phyloP scores from a whole-genome alignment of 2,329 filamentous ascomycete species.

The Arachnomyces sp. region DNA sequence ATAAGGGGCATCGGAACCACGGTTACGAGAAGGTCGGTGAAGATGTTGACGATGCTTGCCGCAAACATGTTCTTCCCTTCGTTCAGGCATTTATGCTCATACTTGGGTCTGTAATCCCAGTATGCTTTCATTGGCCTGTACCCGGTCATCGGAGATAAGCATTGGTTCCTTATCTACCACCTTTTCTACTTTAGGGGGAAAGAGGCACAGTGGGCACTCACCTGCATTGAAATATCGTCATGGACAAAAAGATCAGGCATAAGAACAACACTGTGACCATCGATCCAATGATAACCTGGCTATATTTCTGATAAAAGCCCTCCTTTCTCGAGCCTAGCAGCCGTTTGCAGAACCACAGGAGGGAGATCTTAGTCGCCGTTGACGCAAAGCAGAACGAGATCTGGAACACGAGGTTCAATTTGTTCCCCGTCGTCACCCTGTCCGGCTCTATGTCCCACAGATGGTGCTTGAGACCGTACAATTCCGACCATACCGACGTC shows the following conservation, averaged over 20 bases:
- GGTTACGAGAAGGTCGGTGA: slow-evolving; percentile 29
- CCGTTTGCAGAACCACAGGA: slow-evolving; percentile 30
- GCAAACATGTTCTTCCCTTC: slow-evolving; percentile 23
- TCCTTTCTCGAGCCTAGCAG: slow-evolving; percentile 23
- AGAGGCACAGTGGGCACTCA: slow-evolving; percentile 16
- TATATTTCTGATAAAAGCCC: slow-evolving; percentile 19
- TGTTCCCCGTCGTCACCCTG: slow-evolving; percentile 23
- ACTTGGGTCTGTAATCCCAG: not conserved
- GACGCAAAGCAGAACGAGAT: slow-evolving; percentile 29
- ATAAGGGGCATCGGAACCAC: slow-evolving; percentile 33
- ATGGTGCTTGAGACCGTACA: slow-evolving; percentile 32
- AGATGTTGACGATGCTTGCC: slow-evolving; percentile 30
- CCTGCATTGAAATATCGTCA: slow-evolving; percentile 34
- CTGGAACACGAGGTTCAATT: slow-evolving; percentile 30
- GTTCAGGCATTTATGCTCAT: slow-evolving; percentile 18
- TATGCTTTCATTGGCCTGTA: too few relatives aligned
- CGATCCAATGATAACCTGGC: slow-evolving; percentile 16
- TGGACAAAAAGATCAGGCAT: slow-evolving; percentile 23
- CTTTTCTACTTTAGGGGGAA: too few relatives aligned
- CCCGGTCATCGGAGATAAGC: too few relatives aligned
- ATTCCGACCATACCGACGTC: slow-evolving; percentile 24
- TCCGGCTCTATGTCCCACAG: slow-evolving; percentile 32
- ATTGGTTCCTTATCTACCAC: too few relatives aligned
- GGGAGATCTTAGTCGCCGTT: slow-evolving; percentile 30
- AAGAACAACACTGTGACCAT: slow-evolving; percentile 26